These are phyloP conservation scores for Hypoxylon fragiforme DNA, from an alignment of 495 filamentous ascomycete genomes.

Conservation along the genomic window DNA sequence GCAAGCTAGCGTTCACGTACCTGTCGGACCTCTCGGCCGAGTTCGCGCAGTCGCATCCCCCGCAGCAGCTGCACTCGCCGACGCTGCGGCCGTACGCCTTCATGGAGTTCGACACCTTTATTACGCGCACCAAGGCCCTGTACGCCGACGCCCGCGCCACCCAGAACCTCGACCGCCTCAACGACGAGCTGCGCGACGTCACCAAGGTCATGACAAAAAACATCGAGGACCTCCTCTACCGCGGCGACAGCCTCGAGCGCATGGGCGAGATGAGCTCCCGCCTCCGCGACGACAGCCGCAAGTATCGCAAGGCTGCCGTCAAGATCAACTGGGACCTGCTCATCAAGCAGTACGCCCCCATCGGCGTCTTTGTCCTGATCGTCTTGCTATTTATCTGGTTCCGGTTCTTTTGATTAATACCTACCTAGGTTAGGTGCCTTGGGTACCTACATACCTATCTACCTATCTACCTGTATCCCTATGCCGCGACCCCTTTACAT, in stretches of 20 bases:
- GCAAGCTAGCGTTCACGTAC: slow-evolving; percentile 98
- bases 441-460: background rate
- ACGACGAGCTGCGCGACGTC: slow-evolving; percentile 95
- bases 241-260: slow-evolving; percentile 90
- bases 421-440: too few relatives aligned
- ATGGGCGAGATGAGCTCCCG: slow-evolving; percentile 94
- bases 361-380: slow-evolving; percentile 76
- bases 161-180: slow-evolving; percentile 83
- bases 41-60: slow-evolving; percentile 83
- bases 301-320: slow-evolving; percentile 89
- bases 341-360: slow-evolving; percentile 94
- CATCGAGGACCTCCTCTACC: slow-evolving; percentile 95
- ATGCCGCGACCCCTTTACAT: too few relatives aligned
- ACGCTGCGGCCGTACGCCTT: slow-evolving; percentile 89
- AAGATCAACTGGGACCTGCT: slow-evolving; percentile 98
- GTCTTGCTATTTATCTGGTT: slow-evolving; percentile 87
- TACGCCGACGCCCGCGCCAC: slow-evolving; percentile 93
- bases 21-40: slow-evolving; percentile 88
- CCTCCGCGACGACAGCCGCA: slow-evolving; percentile 87
- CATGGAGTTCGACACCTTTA: slow-evolving; percentile 97
- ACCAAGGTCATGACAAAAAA: slow-evolving; percentile 99
- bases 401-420: slow-evolving; percentile 84
- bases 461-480: too few relatives aligned
- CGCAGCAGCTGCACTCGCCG: slow-evolving; percentile 70
- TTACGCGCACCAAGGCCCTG: slow-evolving; percentile 86